phyloP scores from a whole-genome alignment of 768 basidiomycete genomes.

The Clavulina sp. region DNA sequence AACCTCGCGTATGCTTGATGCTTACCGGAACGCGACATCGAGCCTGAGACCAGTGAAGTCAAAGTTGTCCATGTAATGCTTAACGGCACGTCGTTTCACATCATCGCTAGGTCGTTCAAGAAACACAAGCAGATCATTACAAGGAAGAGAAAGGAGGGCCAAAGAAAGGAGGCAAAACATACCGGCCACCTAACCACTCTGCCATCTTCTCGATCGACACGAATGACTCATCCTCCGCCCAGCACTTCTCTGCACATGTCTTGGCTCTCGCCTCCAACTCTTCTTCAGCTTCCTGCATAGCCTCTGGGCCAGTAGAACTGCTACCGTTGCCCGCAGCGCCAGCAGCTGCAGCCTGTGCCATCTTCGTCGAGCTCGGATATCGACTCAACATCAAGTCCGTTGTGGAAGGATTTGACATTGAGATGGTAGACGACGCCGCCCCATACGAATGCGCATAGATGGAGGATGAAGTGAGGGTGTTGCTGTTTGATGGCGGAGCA shows the following conservation, averaged over 20 bases:
- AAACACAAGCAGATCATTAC: conserved; percentile 1
- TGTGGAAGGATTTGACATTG: neutral
- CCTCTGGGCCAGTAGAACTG: neutral
- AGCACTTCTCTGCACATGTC: conserved; percentile 60
- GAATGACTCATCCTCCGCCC: conserved; percentile 74
- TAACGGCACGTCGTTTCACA: conserved; percentile 58
- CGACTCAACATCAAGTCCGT: neutral
- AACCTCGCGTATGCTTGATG: neutral
- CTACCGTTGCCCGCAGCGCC: no score
- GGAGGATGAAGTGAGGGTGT: neutral
- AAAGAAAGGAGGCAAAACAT: conserved; percentile 22
- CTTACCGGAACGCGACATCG: conserved; percentile 77
- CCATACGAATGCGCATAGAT: neutral
- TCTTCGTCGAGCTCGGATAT: neutral
- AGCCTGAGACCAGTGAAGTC: conserved; percentile 71
- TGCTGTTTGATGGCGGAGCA: neutral
- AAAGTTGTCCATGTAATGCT: conserved; percentile 72
- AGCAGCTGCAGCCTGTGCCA: neutral
- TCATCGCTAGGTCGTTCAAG: conserved; percentile 35
- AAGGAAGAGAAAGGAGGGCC: conserved; percentile 1
- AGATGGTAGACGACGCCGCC: neutral
- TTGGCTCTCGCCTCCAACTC: conserved; percentile 49
- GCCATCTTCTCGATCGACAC: conserved; percentile 82
- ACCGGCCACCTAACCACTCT: conserved; percentile 90
- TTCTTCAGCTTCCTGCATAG: conserved; percentile 12